Base-by-base conservation (phyloP, 805 yeast species). In the Wickerhamiella qilinensis region DNA sequence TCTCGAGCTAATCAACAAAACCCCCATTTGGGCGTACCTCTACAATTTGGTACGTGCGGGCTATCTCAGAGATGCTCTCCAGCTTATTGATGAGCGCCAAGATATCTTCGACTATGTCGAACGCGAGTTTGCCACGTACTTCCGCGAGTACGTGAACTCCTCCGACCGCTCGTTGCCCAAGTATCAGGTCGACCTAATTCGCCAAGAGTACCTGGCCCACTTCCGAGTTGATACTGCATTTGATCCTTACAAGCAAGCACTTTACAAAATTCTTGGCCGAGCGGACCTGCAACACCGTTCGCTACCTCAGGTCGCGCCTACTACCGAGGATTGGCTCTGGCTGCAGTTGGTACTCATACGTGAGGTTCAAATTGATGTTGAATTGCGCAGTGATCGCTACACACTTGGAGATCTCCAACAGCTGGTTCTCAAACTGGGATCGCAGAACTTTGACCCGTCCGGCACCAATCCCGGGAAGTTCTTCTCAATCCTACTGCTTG, bases 261-360 rank as follows among this genome's bases (percentile, higher is more conserved):
- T 85, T 4, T 91, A 83, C 62, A 88, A 91, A 58, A 68, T 91
- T 20, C 69, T 88, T 41, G 97, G 97, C n/a, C 77, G 91, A 56
- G 84, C 95, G 57, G 73, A 69, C 77, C 76, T 60, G 53, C 29
- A 40, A 28, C 78, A 52, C 64, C 79, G 35, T 67, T 76, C 57
- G 74, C 75, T 57, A 62, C 71, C 45, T 61, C 86, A 49, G 74
- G 75, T 88, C 22, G 70, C 79, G 29, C 59, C 75, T 28, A 81
- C 93, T 42, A 72, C 86, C 35, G 97, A 88, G 57, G 97, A 88
- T 60, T 88, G 97, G 97, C 57, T 88, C 36, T 88, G 98, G 98
- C 73, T 81, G 54, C 96, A 91, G 58, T 67, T 91, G 40, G 68
- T 75, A 58, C 65, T 88, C 21, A 73, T 81, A 14, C 71, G 75